Evolutionary conservation across 2,329 filamentous ascomycete genomes (phyloP).

Genomic region (Fusarium sp.): DNA sequence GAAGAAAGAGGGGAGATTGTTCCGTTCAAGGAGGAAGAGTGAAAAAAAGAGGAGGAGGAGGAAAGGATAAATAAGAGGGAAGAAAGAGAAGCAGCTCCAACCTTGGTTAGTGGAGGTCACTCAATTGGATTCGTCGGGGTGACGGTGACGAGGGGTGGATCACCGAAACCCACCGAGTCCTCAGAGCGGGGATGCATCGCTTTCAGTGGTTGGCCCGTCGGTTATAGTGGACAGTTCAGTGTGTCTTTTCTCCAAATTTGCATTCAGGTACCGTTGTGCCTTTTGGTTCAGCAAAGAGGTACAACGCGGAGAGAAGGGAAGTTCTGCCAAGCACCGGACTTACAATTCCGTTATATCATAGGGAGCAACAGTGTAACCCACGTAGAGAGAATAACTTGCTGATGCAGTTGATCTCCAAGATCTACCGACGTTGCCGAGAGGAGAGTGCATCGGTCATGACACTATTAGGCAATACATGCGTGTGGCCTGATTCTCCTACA

Average conservation of each 20-base stretch:
- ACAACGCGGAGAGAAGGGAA: slow-evolving; percentile 6
- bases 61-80: slow-evolving; percentile 25
- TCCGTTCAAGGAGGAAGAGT: slow-evolving; percentile 2
- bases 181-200: slow-evolving; percentile 14
- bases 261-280: slow-evolving; percentile 4
- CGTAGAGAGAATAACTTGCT: neutral
- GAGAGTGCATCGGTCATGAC: slow-evolving; percentile 22
- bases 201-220: slow-evolving; percentile 11
- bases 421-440: slow-evolving; percentile 34
- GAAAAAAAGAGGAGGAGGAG: neutral
- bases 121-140: slow-evolving; percentile 19
- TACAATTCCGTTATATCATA: slow-evolving; percentile 14
- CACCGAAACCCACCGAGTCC: slow-evolving; percentile 17
- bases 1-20: slow-evolving; percentile 37
- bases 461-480: slow-evolving; percentile 17
- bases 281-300: neutral
- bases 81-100: slow-evolving; percentile 26
- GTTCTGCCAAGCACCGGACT: neutral
- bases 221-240: slow-evolving; percentile 19
- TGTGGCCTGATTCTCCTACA: slow-evolving; percentile 30
- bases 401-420: neutral
- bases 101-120: slow-evolving; percentile 17
- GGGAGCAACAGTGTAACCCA: neutral
- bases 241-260: slow-evolving; percentile 30
- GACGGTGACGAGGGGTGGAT: slow-evolving; percentile 38